A percentile compares a stretch with the other conserved stretches of the same genome.
Conservation (phyloP, 192 early-diverging fungal species). For the Chytriomyces hyalinus region DNA sequence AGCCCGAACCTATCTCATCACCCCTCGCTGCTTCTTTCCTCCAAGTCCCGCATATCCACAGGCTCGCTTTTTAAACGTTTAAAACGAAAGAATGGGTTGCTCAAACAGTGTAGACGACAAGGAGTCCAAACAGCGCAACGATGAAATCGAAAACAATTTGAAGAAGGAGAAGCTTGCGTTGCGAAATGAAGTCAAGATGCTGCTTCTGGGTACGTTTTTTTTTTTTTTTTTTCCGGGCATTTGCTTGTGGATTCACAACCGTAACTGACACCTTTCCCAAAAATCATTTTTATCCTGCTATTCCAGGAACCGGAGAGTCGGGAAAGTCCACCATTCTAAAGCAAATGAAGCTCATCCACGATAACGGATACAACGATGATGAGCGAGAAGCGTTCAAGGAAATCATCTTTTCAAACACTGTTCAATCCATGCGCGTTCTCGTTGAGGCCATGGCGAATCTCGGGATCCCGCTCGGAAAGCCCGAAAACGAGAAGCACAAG, state of each 20-base stretch:
- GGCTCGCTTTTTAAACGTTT: too few relatives aligned
- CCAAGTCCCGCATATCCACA: too few relatives aligned
- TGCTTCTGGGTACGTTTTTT: conserved; percentile 68
- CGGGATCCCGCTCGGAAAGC: conserved; percentile 72
- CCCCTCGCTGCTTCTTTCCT: too few relatives aligned
- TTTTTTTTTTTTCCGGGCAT: neutral
- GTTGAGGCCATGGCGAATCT: conserved; percentile 93
- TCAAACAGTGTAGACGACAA: conserved; percentile 83
- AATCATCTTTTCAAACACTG: conserved; percentile 94
- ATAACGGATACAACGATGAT: conserved; percentile 86
- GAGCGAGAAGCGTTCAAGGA: conserved; percentile 94
- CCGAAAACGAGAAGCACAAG: conserved; percentile 72
- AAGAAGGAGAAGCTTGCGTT: conserved; percentile 78
- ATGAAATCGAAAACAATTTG: conserved; percentile 90
- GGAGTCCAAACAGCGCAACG: conserved; percentile 83
- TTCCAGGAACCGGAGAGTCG: conserved; percentile 89
- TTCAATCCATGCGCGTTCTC: conserved; percentile 95
- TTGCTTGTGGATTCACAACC: too few relatives aligned
- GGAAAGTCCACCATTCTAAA: conserved; percentile 97
- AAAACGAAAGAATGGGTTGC: conserved; percentile 75
- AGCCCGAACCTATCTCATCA: too few relatives aligned
- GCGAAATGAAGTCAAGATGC: conserved; percentile 95
- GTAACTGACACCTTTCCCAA: neutral
- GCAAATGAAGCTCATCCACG: conserved; percentile 98
- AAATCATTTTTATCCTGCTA: neutral